Base-by-base conservation (phyloP, 306 rosid genomes). In the Quercus dentata region DNA sequence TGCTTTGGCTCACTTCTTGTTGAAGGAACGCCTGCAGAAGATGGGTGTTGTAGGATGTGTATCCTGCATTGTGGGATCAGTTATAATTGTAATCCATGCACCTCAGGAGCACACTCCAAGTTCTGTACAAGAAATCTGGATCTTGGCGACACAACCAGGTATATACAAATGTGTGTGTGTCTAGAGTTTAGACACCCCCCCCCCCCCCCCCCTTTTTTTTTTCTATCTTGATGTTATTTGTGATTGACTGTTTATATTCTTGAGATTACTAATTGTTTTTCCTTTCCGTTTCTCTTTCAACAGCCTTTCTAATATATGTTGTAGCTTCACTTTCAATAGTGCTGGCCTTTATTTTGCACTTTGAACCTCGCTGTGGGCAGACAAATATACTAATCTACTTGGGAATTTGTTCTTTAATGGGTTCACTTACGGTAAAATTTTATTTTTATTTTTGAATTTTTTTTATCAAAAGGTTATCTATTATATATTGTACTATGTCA, bases 11-110 rank as follows among this genome's bases (percentile, higher is more conserved):
- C 99, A 95, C 78, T 95, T 92, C 85, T 83, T 95, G 86, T 78
- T 95, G 82, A 93, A 86, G 80, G 99, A 95, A 51, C 86, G 79
- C 44, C 91, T 95, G 74, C 90, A 80, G 59, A 91, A 88, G 84
- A 89, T 95, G 98, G 98, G 97, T 54, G 78, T 92, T 63, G 82
- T 95, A 85, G 99, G 99, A 69, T 92, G 99, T 72, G 46, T 92
- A 46, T 89, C 96, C 69, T 92, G 98, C 82, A 86, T 95, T 30
- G 98, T 91, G 69, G 99, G 98, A 80, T 95, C 98, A 9, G 82
- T 93, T 57, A 86, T 95, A 71, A 95, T 93, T 75, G 99, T 95
- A 73, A 87, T 95, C 74, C 99, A 95, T 88, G 97, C 99, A 71
- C 99, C 99, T 67, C 92, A 91, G 78, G 98, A 95, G 85, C 95